Percentiles rank a stretch among this genome's conserved stretches.
phyloP scores from a whole-genome alignment of 2,329 filamentous ascomycete species.

The Simplicillium aogashimaense region DNA sequence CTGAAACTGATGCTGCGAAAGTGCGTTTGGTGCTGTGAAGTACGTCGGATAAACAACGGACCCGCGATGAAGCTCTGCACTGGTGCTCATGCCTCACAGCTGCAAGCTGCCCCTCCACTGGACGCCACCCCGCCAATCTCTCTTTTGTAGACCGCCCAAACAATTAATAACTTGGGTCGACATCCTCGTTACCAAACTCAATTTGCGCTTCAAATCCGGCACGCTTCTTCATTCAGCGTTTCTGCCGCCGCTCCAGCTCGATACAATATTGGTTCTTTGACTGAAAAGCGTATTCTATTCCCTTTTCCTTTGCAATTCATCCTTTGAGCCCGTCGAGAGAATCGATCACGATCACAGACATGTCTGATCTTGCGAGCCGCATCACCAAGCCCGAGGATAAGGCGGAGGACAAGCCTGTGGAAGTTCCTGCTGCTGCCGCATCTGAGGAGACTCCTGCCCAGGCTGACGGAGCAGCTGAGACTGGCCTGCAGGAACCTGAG shows the following conservation, averaged over 20 bases:
- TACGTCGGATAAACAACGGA: conserved; percentile 20
- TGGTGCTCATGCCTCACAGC: neutral
- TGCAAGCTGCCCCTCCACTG: neutral
- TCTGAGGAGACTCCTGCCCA: conserved; percentile 19
- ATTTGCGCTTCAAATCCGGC: too few species aligned
- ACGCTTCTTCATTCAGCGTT: too few species aligned
- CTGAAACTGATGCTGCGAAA: too few species aligned
- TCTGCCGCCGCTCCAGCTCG: too few species aligned
- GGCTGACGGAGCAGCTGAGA: conserved; percentile 24
- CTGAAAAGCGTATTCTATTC: too few species aligned
- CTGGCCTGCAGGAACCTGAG: conserved; percentile 57
- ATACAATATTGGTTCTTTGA: too few species aligned
- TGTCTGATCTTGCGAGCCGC: conserved; percentile 42
- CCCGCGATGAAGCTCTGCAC: neutral
- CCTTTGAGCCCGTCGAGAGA: too few species aligned
- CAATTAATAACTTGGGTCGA: neutral
- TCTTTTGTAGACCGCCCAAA: neutral
- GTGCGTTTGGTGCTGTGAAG: neutral
- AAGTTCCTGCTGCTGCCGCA: conserved; percentile 11
- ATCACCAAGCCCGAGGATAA: conserved; percentile 34
- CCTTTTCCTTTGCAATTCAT: too few species aligned
- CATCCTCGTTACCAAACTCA: too few species aligned
- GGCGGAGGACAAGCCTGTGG: conserved; percentile 12
- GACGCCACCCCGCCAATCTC: conserved; percentile 18
- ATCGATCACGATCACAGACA: conserved; percentile 11